Percentiles rank a stretch among this genome's conserved stretches.
phyloP scores from a whole-genome alignment of 148 eudicot genomes.

The Spergularia bocconei region DNA sequence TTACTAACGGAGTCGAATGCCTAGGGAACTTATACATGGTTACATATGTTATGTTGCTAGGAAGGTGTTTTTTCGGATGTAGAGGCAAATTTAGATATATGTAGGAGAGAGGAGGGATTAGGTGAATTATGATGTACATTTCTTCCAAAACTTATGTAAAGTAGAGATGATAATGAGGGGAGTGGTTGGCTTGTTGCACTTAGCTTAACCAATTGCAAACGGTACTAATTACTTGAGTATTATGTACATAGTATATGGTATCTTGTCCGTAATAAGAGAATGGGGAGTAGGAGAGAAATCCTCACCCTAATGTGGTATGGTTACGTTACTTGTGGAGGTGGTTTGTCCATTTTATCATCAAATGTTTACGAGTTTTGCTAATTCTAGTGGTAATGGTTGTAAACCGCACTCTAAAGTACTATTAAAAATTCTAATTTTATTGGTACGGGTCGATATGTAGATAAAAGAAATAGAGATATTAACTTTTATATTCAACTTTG shows the following conservation, averaged over 20 bases:
- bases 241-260: too few species aligned
- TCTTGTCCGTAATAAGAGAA: conserved; percentile 4
- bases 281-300: background rate
- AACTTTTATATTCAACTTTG: too few species aligned
- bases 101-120: background rate
- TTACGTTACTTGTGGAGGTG: conserved; percentile 7
- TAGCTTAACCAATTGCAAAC: conserved; percentile 5
- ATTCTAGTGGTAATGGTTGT: too few species aligned
- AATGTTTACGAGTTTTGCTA: background rate
- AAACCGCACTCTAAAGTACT: too few species aligned
- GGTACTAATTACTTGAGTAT: too few species aligned
- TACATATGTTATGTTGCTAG: too few species aligned
- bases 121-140: background rate
- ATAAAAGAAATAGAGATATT: too few species aligned
- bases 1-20: too few species aligned
- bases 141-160: background rate
- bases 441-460: too few species aligned
- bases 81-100: background rate
- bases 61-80: too few species aligned
- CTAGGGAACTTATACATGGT: too few species aligned
- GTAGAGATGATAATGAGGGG: background rate
- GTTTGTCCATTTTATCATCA: background rate
- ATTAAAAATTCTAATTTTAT: too few species aligned
- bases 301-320: background rate
- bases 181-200: conserved; percentile 31